Base-by-base conservation (phyloP, 2,329 filamentous ascomycete species). In the Fusarium circinatum region DNA sequence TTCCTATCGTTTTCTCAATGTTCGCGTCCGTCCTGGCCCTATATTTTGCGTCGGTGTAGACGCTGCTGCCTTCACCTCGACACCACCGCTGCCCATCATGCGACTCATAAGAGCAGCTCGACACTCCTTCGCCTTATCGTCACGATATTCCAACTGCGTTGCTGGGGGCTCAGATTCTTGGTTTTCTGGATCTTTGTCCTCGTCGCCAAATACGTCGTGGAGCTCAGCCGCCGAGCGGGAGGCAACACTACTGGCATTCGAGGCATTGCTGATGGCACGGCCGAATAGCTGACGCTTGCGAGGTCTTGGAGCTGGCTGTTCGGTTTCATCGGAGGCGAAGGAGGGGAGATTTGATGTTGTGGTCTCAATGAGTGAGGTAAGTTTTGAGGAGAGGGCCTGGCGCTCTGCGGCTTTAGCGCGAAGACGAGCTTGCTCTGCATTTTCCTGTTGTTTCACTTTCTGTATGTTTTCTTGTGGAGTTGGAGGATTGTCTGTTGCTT, bases 221-320 rank as follows among this genome's bases (percentile, higher is more conserved):
- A 83, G 83, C 28, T 74, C 68, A 47, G 64, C 61, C 4, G 71
- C 76, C 48, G 86, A 85, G 22, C 81, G 82, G 61, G 86, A 86
- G 49, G 80, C 83, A n/a, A 77, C 78, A 59, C 82, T 86, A 60
- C 87, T 89, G 10, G 83, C 83, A 3, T 85, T 85, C 6, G 89
- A 91, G 6, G 84, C 85, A 75, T 90, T 90, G 80, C 88, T 90
- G 34, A 88, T 80, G 7, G 88, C 89, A 17, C 89, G 87, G 10
- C 89, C 89, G 7, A 91, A 82, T 63, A 91, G 87, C 61, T 86
- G 83, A 17, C 88, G 86, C 58, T 85, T 83, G 4, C 84, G 74
- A 61, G 81, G 75, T 24, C 79, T 72, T 60, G 79, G 49, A 22
- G 68, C 41, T 41, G 68, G 52, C 41, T 60, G 64, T 47, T 74